Evolutionary conservation across 2,329 filamentous ascomycete species (phyloP), one percentile per base, ranked within the genome.

Genomic region (Diaporthe ilicicola): DNA sequence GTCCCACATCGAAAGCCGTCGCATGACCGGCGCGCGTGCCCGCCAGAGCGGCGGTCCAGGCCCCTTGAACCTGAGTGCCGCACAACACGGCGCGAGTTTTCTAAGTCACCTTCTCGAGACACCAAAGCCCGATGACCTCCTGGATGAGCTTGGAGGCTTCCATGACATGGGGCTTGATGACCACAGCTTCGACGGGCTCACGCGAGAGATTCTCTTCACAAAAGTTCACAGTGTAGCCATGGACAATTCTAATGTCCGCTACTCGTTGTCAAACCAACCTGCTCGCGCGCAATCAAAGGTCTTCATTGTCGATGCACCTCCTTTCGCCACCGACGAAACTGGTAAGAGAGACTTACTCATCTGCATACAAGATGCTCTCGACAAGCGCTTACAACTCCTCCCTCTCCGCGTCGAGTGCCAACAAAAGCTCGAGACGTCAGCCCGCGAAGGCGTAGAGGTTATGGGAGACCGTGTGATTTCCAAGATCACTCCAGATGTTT

Each of bases 81-180:
- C 64, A 15, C 83, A 83, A 15, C 83, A 83, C 22, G 78, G 77
- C 73, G 76, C 80, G 39, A 89, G 89, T 68, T 92, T 90, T 76
- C 87, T 92, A 70, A 81, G 92, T 24, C 92, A 88, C 89, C 2
- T 92, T 91, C 0, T 62, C 2, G 59, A 56, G 19, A 50, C 69
- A 12, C 66, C 66, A 3, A 59, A 17, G 17, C 86, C 93, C 56
- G 92, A 94, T 76, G 87, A 88, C 51, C 83, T 93, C 1, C 82
- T 95, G 2, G 92, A 95, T 73, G 90, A 92, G 72, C 81, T 93
- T 19, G 91, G 93, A 74, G 91, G 90, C 0, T 90, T 94, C 69
- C 87, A 91, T 75, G 92, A 86, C 72, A 93, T 93, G 89, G 92
- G 89, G 1, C 83, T 94, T 27, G 90, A 93, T 67, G 92, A 93